Percentiles rank a stretch among this genome's conserved stretches.
phyloP scores from a whole-genome alignment of 306 rosid species.

The Cucurbita ficifolia region DNA sequence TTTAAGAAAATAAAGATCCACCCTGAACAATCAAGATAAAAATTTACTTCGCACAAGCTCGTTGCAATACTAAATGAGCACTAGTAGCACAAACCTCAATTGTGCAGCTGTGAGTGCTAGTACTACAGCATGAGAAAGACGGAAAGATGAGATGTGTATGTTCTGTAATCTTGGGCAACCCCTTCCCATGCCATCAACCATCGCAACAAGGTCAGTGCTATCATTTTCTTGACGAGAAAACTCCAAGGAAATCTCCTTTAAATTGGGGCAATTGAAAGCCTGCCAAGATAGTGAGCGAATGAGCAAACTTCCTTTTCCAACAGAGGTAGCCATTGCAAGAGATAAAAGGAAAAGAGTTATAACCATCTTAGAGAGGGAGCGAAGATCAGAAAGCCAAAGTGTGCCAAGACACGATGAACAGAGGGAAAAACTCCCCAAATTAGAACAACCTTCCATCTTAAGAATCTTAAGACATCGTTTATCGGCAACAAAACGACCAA shows the following conservation, averaged over 20 bases:
- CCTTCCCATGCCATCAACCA: constrained; percentile 63
- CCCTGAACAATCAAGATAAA: background rate
- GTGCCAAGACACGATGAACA: constrained; percentile 69
- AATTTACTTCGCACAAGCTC: background rate
- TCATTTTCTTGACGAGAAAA: constrained; percentile 62
- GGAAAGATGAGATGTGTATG: constrained; percentile 73
- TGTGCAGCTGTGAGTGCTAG: constrained; percentile 83
- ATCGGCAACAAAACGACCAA: constrained; percentile 80
- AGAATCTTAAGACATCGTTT: constrained; percentile 63
- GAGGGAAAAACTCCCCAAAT: constrained; percentile 56
- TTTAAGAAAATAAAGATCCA: background rate
- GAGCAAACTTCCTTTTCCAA: background rate
- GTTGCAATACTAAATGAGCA: background rate
- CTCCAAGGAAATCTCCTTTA: constrained; percentile 77
- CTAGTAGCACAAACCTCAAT: constrained; percentile 45
- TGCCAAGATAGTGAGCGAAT: constrained; percentile 11
- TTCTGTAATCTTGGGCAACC: constrained; percentile 67
- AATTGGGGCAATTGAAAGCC: constrained; percentile 79
- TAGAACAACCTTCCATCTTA: constrained; percentile 88
- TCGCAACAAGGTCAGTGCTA: constrained; percentile 44
- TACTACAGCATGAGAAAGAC: constrained; percentile 74
- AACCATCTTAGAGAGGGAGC: constrained; percentile 80
- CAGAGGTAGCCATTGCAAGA: background rate
- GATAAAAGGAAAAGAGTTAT: constrained; percentile 7
- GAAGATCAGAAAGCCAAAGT: constrained; percentile 80